Base-by-base conservation (phyloP, 768 basidiomycete species). In the Candolleomyces eurysporus region DNA sequence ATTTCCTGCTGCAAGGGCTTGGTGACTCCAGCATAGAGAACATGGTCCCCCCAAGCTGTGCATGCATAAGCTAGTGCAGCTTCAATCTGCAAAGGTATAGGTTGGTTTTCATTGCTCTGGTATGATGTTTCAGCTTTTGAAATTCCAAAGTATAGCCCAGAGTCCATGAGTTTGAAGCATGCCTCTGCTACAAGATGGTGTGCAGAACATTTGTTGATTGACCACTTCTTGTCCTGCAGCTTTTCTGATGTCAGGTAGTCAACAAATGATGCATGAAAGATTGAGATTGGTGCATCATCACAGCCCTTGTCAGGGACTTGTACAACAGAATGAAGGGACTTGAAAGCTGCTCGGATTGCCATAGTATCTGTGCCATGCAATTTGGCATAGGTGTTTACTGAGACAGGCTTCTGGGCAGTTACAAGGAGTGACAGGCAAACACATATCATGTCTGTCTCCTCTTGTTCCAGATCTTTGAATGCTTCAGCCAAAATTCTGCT, bases 41-140 rank as follows among this genome's bases (percentile, higher is more conserved):
- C 46, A 40, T 58, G 57, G 26, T 58, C 30, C 5, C 43, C 57
- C 57, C 57, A 58, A 6, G 57, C 16, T 13, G 57, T 58, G 32
- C 57, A 58, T 8, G 57, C 57, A 58, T 58, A 58, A n/a, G 57
- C 46, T 6, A 58, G 46, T 26, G 48, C 43, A 30, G 57, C 6
- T 36, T 4, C 13, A 48, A 58, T 17, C 4, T 7, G 21, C 46
- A 48, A 30, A 17, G 21, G 19, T 54, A n/a, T 14, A 40, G 16
- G 14, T 14, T 45, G 56, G 7, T 36, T 8, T 5, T 31, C 26
- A 21, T 48, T 58, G 43, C 21, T 48, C 46, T 16, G 32, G 40
- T 57, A 57, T 13, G 56, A 57, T 7, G 57, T 58, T 46, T 11
- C 17, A 10, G 57, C 57, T 22, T 43, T 26, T 10, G 57, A 48